These are phyloP conservation scores for Ormosia emarginata DNA, from an alignment of 306 rosid species.

Conservation along the genomic window DNA sequence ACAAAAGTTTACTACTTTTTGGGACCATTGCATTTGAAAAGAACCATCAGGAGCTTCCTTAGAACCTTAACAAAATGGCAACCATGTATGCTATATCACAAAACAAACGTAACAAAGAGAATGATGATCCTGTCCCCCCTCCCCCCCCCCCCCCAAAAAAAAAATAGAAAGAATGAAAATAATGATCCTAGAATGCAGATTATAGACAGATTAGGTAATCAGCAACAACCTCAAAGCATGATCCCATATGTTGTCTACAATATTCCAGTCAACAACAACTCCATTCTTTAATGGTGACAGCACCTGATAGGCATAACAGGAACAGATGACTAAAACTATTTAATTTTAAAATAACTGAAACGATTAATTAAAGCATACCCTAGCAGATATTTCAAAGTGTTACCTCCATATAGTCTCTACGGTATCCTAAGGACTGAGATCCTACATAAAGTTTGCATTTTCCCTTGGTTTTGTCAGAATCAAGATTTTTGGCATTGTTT, in stretches of 20 bases:
- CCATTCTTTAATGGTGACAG: constrained; percentile 66
- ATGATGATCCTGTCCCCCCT: too few species aligned
- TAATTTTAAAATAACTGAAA: not conserved
- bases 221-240: constrained; percentile 69
- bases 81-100: too few species aligned
- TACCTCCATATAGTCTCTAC: constrained; percentile 81
- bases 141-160: too few species aligned
- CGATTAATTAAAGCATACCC: not conserved
- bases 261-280: constrained; percentile 73
- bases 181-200: not conserved
- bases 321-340: not conserved
- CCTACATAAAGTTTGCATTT: constrained; percentile 68
- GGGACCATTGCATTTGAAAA: not conserved
- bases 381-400: constrained; percentile 5
- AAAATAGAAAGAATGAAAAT: not conserved
- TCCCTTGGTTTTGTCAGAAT: constrained; percentile 63
- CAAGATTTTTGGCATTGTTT: constrained; percentile 40
- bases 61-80: not conserved
- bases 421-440: constrained; percentile 71
- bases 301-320: constrained; percentile 43
- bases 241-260: constrained; percentile 80
- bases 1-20: not conserved
- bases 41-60: not conserved
- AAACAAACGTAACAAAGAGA: not conserved
- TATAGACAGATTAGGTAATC: not conserved